Base-by-base conservation (phyloP, 2,329 filamentous ascomycete species). In the Zalaria sp. region DNA sequence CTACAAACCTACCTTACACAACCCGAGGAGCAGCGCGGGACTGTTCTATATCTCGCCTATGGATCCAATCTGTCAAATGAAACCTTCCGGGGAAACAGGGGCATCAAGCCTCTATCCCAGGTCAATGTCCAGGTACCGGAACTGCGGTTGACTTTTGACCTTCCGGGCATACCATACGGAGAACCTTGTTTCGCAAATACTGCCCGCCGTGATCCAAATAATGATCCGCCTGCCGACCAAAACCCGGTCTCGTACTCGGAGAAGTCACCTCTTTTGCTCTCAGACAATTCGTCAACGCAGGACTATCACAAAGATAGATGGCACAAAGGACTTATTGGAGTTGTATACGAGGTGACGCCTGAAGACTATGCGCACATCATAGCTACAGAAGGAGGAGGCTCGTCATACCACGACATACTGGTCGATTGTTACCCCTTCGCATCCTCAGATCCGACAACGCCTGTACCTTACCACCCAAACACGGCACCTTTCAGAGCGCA, bases 171-270 rank as follows among this genome's bases (percentile, higher is more conserved):
- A 1, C 84, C 91, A 0, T 96, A 96, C 63, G 56, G 64, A 8
- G 91, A 96, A 61, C 89, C 91, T 1, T 94, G 89, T 60, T 95
- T 96, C 58, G 87, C 86, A 43, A 94, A 93, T 54, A 81, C 81
- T 2, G 73, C 72, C 10, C 69, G 71, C 40, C 75, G 81, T 38
- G 69, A 77, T 40, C 53, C 58, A 4, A 46, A 56, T 2, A 46
- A 56, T 5, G 51, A 58, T 43, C 35, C 40, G 6, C 34, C 56
- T 56, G 11, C 53, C 53, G 34, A 46, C 57, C 31, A 31, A 46
- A 43, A n/a, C 27, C 47, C 5, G 34, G 27, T 35, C 40, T 10
- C 35, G 29, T 28, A 36, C 3, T 25, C 48, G 5, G 63, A 67
- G 47, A 64, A 65, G 47, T 51, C 47, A 3, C 44, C 49, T 5